Conservation (phyloP, 2,329 filamentous ascomycete genomes). For the Drechslera avenae region DNA sequence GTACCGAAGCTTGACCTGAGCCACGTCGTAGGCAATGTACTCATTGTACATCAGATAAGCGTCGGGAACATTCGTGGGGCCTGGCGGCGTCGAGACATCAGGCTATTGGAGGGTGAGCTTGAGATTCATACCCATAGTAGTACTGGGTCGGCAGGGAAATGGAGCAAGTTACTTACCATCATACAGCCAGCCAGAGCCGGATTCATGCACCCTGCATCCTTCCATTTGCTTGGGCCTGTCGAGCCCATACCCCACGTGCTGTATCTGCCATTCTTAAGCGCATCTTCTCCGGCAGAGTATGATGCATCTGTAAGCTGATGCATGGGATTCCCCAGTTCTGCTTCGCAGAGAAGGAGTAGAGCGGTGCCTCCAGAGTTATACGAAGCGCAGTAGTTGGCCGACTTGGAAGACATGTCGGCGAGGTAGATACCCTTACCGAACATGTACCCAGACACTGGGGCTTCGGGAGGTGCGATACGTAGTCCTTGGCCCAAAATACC, state of each 20-base stretch:
- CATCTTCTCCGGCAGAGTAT: constrained; percentile 68
- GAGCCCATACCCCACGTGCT: constrained; percentile 74
- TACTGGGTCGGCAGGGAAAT: background rate
- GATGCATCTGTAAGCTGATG: constrained; percentile 63
- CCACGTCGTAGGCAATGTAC: constrained; percentile 72
- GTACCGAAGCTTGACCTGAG: constrained; percentile 73
- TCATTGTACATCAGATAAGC: constrained; percentile 70
- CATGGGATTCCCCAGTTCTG: constrained; percentile 78
- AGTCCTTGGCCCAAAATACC: constrained; percentile 87
- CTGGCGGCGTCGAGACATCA: constrained; percentile 49
- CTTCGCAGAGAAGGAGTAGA: constrained; percentile 81
- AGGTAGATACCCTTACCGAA: constrained; percentile 91
- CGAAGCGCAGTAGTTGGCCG: constrained; percentile 74
- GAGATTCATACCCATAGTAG: background rate
- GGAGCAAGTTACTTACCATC: constrained; percentile 61
- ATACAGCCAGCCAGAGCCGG: constrained; percentile 67
- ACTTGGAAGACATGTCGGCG: constrained; percentile 80
- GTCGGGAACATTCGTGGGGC: constrained; percentile 53
- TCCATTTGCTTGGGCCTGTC: constrained; percentile 71
- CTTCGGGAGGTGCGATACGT: constrained; percentile 85
- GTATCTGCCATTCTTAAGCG: constrained; percentile 63
- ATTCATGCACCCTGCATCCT: constrained; percentile 72
- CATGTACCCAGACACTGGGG: constrained; percentile 81
- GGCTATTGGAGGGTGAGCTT: constrained; percentile 27
- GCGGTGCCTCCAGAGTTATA: constrained; percentile 69